Conservation (phyloP, 495 filamentous ascomycete species). For the Trichoderma parareesei region DNA sequence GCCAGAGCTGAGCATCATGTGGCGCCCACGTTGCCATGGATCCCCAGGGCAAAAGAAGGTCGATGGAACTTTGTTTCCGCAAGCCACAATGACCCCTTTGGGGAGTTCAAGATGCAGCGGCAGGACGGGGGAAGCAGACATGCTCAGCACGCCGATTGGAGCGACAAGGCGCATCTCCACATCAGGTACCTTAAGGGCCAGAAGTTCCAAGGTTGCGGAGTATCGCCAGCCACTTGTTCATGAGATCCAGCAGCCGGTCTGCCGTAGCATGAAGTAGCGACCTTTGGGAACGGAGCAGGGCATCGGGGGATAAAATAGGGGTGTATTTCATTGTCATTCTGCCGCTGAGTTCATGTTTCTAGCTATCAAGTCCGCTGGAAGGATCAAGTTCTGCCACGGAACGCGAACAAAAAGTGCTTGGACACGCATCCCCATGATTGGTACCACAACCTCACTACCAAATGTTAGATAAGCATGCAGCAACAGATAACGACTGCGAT, state of each 20-base stretch:
- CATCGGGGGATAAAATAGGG: not conserved
- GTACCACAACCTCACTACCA: not conserved
- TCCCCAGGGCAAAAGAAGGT: not conserved
- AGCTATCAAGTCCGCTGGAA: too few relatives aligned
- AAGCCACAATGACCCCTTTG: not conserved
- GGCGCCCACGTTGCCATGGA: conserved; percentile 4
- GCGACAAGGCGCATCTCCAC: too few relatives aligned
- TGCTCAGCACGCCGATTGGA: not conserved
- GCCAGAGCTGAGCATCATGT: conserved; percentile 1
- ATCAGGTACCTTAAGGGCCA: too few relatives aligned
- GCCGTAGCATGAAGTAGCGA: too few relatives aligned
- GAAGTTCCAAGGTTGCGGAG: too few relatives aligned
- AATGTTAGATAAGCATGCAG: not conserved
- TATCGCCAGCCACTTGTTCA: too few relatives aligned
- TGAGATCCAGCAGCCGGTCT: too few relatives aligned
- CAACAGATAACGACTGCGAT: not conserved
- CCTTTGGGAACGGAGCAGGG: not conserved
- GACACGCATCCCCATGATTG: not conserved
- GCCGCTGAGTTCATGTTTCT: not conserved
- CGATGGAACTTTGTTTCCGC: not conserved
- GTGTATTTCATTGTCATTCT: not conserved
- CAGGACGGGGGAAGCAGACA: not conserved
- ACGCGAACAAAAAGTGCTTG: too few relatives aligned
- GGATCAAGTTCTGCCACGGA: too few relatives aligned
- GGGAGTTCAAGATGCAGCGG: not conserved